Percentiles rank a stretch among this genome's conserved stretches.
Conservation (phyloP, 1,139 yeast genomes). For the Pneumocystis sp. region DNA sequence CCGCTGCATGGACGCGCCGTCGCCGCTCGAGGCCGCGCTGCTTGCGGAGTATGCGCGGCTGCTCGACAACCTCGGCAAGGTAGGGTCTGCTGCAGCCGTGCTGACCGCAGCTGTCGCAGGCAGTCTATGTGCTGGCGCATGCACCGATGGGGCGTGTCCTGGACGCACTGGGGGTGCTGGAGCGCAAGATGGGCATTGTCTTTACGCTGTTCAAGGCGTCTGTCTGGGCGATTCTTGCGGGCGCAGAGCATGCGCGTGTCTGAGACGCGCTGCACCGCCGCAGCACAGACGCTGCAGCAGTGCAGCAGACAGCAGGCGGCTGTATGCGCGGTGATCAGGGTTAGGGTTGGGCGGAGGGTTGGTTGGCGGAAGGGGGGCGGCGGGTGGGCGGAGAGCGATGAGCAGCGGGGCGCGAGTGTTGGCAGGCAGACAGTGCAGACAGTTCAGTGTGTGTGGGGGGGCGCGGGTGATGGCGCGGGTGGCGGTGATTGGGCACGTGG, state of each 20-base stretch:
- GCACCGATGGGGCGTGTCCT: conserved; percentile 28
- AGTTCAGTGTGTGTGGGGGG: not conserved
- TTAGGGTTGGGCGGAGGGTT: no score
- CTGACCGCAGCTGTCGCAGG: conserved; percentile 11
- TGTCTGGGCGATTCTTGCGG: conserved; percentile 25
- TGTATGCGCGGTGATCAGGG: no score
- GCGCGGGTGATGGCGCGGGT: not conserved
- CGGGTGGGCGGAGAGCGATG: not conserved
- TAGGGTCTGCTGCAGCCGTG: not conserved
- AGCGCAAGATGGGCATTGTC: conserved; percentile 42
- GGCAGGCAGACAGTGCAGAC: no score
- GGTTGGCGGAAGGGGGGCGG: not conserved
- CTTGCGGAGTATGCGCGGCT: conserved; percentile 7
- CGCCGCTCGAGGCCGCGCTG: conserved; percentile 6
- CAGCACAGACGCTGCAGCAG: no score
- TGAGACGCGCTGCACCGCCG: no score
- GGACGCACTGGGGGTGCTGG: conserved; percentile 37
- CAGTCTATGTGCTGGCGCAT: conserved; percentile 15
- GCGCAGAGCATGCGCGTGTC: not conserved
- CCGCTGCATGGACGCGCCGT: not conserved
- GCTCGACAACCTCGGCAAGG: conserved; percentile 15
- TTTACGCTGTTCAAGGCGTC: conserved; percentile 46
- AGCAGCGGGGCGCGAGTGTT: not conserved
- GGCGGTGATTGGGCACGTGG: not conserved
- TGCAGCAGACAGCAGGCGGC: no score